phyloP scores from a whole-genome alignment of 345 rosid genomes.

The Eucalyptus regnans region DNA sequence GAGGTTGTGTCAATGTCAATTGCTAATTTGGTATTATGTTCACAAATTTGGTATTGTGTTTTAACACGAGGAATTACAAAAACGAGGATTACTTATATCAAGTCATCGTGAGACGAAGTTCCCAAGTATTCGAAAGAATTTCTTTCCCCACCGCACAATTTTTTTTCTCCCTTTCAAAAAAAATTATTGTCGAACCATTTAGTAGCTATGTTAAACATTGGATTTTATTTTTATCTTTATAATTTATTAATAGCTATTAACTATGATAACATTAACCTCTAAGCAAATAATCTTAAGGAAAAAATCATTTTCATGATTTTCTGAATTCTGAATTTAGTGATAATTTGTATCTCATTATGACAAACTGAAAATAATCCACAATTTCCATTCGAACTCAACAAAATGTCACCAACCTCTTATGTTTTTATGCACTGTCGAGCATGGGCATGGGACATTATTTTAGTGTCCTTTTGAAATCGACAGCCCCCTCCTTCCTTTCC shows the following conservation, averaged over 20 bases:
- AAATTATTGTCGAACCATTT: not conserved
- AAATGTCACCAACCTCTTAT: not conserved
- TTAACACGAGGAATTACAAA: not conserved
- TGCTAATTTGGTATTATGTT: not conserved
- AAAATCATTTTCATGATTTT: not conserved
- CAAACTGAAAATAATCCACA: not conserved
- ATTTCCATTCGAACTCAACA: not conserved
- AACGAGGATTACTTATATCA: not conserved
- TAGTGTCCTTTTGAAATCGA: not conserved
- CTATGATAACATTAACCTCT: not conserved
- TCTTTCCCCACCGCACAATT: not conserved
- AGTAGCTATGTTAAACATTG: not conserved
- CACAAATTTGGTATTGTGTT: not conserved
- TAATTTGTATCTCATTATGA: not conserved
- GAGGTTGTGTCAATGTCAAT: not conserved
- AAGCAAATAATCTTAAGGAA: not conserved
- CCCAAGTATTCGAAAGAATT: not conserved
- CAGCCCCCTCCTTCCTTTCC: not conserved
- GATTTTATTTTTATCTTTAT: not conserved
- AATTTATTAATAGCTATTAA: not conserved
- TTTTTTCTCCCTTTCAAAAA: not conserved
- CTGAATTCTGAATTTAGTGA: not conserved
- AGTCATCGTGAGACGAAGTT: fast-evolving
- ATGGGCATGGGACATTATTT: not conserved
- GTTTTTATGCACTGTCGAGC: not conserved